A percentile compares a stretch with the other conserved stretches of the same genome.
Evolutionary conservation across 352 stramenopile genomes (phyloP).

Genomic region (Lagenidium sp.): DNA sequence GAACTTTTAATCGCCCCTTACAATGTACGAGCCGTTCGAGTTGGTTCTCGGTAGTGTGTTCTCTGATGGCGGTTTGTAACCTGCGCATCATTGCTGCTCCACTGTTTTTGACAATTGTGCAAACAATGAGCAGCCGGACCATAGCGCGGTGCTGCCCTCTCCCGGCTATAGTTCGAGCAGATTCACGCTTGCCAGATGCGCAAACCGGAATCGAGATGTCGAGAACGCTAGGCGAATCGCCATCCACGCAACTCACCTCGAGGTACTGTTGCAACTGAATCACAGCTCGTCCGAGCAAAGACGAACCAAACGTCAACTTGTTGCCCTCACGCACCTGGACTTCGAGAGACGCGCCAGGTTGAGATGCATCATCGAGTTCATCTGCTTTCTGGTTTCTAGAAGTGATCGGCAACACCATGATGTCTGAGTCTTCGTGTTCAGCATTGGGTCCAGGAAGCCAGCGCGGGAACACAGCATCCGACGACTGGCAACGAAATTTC

Average conservation of each 20-base stretch:
- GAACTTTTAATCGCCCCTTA: conserved; percentile 52
- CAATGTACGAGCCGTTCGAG: conserved; percentile 49
- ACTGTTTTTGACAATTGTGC: too few species aligned
- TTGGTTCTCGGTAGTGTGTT: conserved; percentile 22
- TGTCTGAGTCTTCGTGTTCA: conserved; percentile 3
- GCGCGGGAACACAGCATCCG: conserved; percentile 43
- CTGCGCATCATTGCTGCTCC: too few species aligned
- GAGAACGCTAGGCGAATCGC: background rate
- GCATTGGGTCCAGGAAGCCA: conserved; percentile 45
- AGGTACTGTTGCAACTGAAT: conserved; percentile 46
- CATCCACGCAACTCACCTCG: conserved; percentile 18
- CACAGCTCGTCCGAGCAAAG: conserved; percentile 32
- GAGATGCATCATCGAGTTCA: too few species aligned
- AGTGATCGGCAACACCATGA: conserved; percentile 15
- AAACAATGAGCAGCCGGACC: too few species aligned
- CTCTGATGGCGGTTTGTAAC: too few species aligned
- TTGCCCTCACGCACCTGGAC: conserved; percentile 68
- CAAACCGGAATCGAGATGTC: too few species aligned
- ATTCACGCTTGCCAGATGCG: too few species aligned
- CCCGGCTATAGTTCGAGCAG: too few species aligned
- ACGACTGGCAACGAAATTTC: conserved; percentile 12
- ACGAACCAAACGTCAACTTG: conserved; percentile 62
- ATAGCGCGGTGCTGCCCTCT: too few species aligned
- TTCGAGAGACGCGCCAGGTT: too few species aligned
- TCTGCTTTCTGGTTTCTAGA: too few species aligned